Percentiles rank a stretch among this genome's conserved stretches.
phyloP scores from a whole-genome alignment of 73 alveolate genomes.

The Paramecium sexaurelia region DNA sequence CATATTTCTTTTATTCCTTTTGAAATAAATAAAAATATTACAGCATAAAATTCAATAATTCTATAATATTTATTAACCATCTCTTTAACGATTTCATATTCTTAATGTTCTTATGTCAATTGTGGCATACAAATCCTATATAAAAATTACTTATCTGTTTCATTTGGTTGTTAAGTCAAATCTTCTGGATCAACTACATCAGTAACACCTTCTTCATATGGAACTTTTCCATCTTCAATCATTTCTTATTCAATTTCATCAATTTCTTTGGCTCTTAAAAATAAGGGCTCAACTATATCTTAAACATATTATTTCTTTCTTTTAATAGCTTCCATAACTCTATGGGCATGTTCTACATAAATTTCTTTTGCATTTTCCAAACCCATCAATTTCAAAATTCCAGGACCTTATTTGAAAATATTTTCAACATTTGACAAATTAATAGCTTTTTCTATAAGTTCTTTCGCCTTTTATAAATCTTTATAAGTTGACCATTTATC shows the following conservation, averaged over 20 bases:
- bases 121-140: constrained; percentile 20
- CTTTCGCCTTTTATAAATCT: constrained; percentile 55
- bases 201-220: constrained; percentile 56
- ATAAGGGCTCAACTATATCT: constrained; percentile 40
- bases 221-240: constrained; percentile 64
- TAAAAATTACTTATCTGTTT: not conserved
- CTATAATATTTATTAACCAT: constrained; percentile 69
- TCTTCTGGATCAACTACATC: constrained; percentile 55
- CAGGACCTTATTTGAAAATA: constrained; percentile 64
- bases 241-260: constrained; percentile 66
- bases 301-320: constrained; percentile 26
- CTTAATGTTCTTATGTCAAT: constrained; percentile 60
- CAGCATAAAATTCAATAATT: constrained; percentile 65
- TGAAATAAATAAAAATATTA: not conserved
- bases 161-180: not conserved
- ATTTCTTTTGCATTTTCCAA: constrained; percentile 61
- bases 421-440: constrained; percentile 52
- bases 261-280: constrained; percentile 61
- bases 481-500: constrained; percentile 61
- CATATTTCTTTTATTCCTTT: constrained; percentile 57
- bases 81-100: constrained; percentile 67
- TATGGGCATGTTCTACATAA: constrained; percentile 66
- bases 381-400: constrained; percentile 64
- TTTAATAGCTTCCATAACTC: constrained; percentile 42
- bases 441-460: constrained; percentile 53